phyloP scores from a whole-genome alignment of 257 asterid species.

The Nicotiana benthamiana region DNA sequence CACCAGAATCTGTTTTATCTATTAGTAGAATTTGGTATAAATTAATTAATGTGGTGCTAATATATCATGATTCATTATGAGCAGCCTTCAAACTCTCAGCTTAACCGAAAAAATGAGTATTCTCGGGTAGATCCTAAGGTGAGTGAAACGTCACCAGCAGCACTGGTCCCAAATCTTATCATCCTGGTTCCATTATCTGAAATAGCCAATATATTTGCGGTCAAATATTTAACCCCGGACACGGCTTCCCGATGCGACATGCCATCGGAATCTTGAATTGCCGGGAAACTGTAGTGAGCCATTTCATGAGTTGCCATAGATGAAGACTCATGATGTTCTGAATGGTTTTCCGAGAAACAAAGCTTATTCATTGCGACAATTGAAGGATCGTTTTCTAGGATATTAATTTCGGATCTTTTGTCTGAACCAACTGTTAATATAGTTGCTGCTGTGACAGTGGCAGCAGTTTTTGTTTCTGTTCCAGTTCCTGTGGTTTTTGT shows the following conservation, averaged over 20 bases:
- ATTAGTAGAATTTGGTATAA: not conserved
- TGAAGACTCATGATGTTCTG: not conserved
- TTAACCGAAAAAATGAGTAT: slow-evolving; percentile 47
- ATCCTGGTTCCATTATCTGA: slow-evolving; percentile 40
- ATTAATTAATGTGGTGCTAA: not conserved
- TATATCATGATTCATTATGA: not conserved
- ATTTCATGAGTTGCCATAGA: not conserved
- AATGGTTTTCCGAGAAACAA: slow-evolving; percentile 38
- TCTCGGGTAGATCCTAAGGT: slow-evolving; percentile 84
- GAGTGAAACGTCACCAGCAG: slow-evolving; percentile 75
- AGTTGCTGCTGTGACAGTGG: not conserved
- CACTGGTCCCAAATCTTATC: slow-evolving; percentile 53
- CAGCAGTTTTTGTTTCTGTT: slow-evolving; percentile 15
- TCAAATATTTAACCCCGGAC: slow-evolving; percentile 8
- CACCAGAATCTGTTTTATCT: not conserved
- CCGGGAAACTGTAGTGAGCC: slow-evolving; percentile 7
- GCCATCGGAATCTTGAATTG: slow-evolving; percentile 11
- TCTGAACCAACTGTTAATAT: slow-evolving; percentile 24
- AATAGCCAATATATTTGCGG: not conserved
- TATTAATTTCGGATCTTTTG: slow-evolving; percentile 40
- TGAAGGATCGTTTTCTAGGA: slow-evolving; percentile 53
- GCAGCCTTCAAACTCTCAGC: slow-evolving; percentile 33
- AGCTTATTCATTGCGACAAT: slow-evolving; percentile 44
- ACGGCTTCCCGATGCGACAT: slow-evolving; percentile 1
- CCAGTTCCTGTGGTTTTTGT: slow-evolving; percentile 11